Base-by-base conservation (phyloP, 2,329 filamentous ascomycete genomes). In the Corynespora cassiicola region DNA sequence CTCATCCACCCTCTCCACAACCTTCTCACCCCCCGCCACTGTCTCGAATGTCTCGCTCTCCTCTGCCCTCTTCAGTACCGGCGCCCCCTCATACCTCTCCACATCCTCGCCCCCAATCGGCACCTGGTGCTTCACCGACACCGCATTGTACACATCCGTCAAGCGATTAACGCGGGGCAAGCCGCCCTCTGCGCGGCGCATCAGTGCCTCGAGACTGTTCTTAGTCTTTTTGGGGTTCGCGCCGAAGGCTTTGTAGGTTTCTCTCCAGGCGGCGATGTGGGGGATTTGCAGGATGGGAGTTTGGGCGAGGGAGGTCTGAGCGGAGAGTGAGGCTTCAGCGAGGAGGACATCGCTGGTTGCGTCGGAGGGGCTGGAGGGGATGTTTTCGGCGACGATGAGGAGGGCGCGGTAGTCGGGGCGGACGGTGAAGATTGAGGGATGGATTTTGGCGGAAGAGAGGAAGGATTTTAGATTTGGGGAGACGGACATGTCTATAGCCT, bases 101-200 rank as follows among this genome's bases (percentile, higher is more conserved):
- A 71, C 38, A 42, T 72, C 66, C 38, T 71, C 67, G 10, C 67
- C 68, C 5, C 69, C 68, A 0, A 70, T 45, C 6, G 68, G 68
- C 20, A 71, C 61, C 36, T 69, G 65, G 30, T 69, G 55, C 39
- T 70, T 71, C 19, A 71, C 56, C 1, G 61, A 68, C 20, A 71
- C 65, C 2, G 59, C 66, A 34, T 70, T 72, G 43, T 70, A 71
- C 7, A 70, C 68, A 30, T 71, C 67, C 0, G 68, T 71, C 32
- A 71, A 36, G 2, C 66, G 55, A 33, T 72, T 72, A 8, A 72
- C 58, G 0, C 68, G 54, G 1, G 68, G 67, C 5, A 72, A 30
- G 1, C 66, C 67, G 10, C 25, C 39, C 6, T 63, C 58, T 9
- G 56, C 54, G 8, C 68, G 61, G 2, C 68, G 61, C 3, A 64